Conservation (phyloP, 345 rosid genomes). For the Acer negundo region DNA sequence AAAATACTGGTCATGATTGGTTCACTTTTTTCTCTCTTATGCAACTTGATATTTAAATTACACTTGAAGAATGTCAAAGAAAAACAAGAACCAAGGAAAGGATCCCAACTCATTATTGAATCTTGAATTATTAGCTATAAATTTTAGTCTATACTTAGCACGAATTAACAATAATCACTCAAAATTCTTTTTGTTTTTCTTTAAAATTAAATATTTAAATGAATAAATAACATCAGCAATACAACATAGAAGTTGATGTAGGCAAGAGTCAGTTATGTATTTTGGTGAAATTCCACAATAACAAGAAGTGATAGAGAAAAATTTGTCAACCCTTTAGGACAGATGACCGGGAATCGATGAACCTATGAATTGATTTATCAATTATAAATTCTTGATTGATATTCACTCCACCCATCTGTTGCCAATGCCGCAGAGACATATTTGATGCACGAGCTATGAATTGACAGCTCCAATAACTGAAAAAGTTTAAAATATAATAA, state of each 20-base stretch:
- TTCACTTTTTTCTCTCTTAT: too few relatives aligned
- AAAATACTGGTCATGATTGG: too few relatives aligned
- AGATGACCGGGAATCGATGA: constrained; percentile 79
- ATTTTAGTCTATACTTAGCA: too few relatives aligned
- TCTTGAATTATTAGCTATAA: too few relatives aligned
- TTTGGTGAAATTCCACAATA: constrained; percentile 7
- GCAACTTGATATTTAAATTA: too few relatives aligned
- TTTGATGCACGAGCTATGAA: constrained; percentile 87
- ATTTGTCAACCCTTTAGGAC: constrained; percentile 76
- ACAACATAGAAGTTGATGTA: too few relatives aligned
- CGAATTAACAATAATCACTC: not conserved
- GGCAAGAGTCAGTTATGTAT: too few relatives aligned
- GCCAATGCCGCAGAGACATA: constrained; percentile 82
- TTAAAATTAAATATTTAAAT: too few relatives aligned
- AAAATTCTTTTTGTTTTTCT: not conserved
- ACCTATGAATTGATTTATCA: constrained; percentile 78
- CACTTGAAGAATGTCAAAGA: too few relatives aligned
- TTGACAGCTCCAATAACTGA: constrained; percentile 98
- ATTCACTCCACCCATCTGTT: constrained; percentile 88
- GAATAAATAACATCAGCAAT: too few relatives aligned
- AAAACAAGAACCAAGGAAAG: too few relatives aligned
- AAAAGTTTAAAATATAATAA: not conserved
- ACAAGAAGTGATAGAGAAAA: constrained; percentile 1
- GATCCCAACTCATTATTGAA: too few relatives aligned
- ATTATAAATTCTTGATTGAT: constrained; percentile 80